phyloP scores from a whole-genome alignment of 352 stramenopile species.

The Discostella stelligera region DNA sequence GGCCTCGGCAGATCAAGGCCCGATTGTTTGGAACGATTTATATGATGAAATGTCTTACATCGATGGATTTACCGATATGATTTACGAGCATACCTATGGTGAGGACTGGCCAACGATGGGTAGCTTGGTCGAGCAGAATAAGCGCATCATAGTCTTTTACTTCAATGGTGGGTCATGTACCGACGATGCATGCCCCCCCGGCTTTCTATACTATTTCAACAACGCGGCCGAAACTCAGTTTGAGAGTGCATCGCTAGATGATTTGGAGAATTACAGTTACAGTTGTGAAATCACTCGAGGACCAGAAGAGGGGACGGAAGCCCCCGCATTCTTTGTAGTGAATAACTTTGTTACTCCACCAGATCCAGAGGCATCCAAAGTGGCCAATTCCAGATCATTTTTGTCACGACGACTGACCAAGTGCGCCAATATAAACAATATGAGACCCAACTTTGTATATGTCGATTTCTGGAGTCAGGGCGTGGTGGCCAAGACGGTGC shows the following conservation, averaged over 20 bases:
- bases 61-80: conserved; percentile 49
- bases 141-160: conserved; percentile 66
- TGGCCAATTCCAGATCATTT: conserved; percentile 48
- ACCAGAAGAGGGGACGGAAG: conserved; percentile 7
- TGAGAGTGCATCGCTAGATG: conserved; percentile 38
- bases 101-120: conserved; percentile 51
- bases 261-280: conserved; percentile 44
- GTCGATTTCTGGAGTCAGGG: conserved; percentile 69
- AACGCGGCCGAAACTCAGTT: conserved; percentile 56
- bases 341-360: conserved; percentile 69
- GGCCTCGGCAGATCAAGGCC: conserved; percentile 39
- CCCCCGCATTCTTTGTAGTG: conserved; percentile 55
- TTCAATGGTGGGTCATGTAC: conserved; percentile 54
- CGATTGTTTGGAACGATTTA: conserved; percentile 55
- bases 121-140: conserved; percentile 47
- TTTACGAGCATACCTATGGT: conserved; percentile 49
- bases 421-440: conserved; percentile 43
- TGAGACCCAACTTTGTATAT: conserved; percentile 64
- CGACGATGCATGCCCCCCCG: conserved; percentile 43
- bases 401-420: conserved; percentile 32
- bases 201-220: conserved; percentile 51
- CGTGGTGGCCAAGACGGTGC: conserved; percentile 29
- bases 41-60: conserved; percentile 48
- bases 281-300: conserved; percentile 53
- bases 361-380: conserved; percentile 22